Base-by-base conservation (phyloP, 2,329 filamentous ascomycete species). In the Berkeleyomyces basicola region DNA sequence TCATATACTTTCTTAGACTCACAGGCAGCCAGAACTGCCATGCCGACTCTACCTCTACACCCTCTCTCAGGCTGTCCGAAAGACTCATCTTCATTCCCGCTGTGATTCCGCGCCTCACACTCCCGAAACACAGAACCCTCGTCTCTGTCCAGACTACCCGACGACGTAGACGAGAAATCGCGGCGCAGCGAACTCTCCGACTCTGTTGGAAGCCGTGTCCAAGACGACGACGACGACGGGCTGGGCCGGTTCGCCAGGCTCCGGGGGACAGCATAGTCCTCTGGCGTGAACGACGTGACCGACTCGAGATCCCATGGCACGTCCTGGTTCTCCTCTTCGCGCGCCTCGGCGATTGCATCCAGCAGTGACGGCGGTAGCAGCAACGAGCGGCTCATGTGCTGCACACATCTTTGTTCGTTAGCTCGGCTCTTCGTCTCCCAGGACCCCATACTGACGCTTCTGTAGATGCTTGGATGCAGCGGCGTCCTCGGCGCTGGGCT, bases 231-330 rank as follows among this genome's bases (percentile, higher is more conserved):
- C 9, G 44, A 31, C 5, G 31, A 37, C 10, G 58, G 31, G 9
- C 39, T 14, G 3, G 31, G 46, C 10, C 43, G 31, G 9, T 39
- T 14, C 6, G 31, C 31, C 4, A 53, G 31, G 36, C 9, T 11
- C 7, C 36, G 33, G 0, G 49, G 47, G 3, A 59, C 59, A 0
- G 46, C 49, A 33, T 64, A 64, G 23, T 64, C 63, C 16, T 64
- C 63, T 3, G 63, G 63, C 3, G 63, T 64, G 55, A 64, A 64
- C 16, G 63, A 64, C 39, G 57, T 59, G 46, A 53, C 49, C 2
- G 63, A 64, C 9, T 42, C 44, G 9, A 51, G 51, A 16, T 64
- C 63, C 63, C 63, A 64, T 16, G 23, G 14, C 7, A 44, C 53
- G 16, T 58, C 55, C 39, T 57, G 31, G n/a, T 57, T 10, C 23